Percentiles rank a stretch among this genome's conserved stretches.
phyloP scores from a whole-genome alignment of 768 basidiomycete genomes.

The Russula sp. region DNA sequence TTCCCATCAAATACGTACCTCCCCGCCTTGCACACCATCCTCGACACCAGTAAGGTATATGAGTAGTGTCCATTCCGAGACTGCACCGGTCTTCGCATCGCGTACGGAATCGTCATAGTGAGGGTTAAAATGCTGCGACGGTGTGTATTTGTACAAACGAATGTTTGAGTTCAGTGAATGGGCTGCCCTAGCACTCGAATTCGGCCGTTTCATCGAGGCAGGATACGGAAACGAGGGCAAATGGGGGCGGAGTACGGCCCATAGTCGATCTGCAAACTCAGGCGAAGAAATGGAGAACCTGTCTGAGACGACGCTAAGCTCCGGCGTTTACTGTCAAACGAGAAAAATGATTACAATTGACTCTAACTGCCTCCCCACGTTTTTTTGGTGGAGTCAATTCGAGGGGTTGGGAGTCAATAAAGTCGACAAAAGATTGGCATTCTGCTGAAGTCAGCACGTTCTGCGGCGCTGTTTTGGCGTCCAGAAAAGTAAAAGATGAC shows the following conservation, averaged over 20 bases:
- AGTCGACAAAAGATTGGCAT: constrained; percentile 57
- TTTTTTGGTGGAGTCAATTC: constrained; percentile 70
- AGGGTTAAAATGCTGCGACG: constrained; percentile 64
- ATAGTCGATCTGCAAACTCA: constrained; percentile 56
- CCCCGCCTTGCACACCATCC: constrained; percentile 71
- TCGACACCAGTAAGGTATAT: constrained; percentile 70
- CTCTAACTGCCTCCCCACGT: constrained; percentile 65
- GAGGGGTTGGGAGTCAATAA: constrained; percentile 58
- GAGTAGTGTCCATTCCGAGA: constrained; percentile 75
- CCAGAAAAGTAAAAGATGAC: not conserved
- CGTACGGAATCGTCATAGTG: constrained; percentile 74
- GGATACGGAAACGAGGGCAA: constrained; percentile 54
- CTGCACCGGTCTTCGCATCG: constrained; percentile 55
- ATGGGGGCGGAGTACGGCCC: constrained; percentile 51
- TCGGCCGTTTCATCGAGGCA: constrained; percentile 35
- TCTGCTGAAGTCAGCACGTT: constrained; percentile 56
- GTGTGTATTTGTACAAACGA: constrained; percentile 64
- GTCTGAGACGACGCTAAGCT: constrained; percentile 40
- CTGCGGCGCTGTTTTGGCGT: constrained; percentile 36
- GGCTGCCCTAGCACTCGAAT: constrained; percentile 39
- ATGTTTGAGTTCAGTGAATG: constrained; percentile 74
- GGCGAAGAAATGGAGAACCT: constrained; percentile 58
- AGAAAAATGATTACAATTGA: constrained; percentile 52
- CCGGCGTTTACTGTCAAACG: not conserved
- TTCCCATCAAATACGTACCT: constrained; percentile 42